phyloP scores from a whole-genome alignment of 2,329 filamentous ascomycete genomes.

The Sarocladium strictum region DNA sequence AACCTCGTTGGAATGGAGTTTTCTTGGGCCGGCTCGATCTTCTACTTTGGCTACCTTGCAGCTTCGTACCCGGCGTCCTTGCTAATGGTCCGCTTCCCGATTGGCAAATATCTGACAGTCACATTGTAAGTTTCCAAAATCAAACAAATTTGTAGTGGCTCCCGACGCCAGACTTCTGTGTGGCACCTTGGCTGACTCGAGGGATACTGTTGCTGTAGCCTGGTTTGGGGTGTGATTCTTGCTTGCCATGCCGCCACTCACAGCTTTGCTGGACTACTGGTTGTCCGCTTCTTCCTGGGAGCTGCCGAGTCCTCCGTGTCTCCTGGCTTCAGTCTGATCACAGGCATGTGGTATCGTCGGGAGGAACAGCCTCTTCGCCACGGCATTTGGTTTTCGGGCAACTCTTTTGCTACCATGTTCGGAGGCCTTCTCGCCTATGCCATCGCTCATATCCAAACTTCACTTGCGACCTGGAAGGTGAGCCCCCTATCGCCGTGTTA shows the following conservation, averaged over 20 bases:
- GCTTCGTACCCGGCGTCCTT: slow-evolving; percentile 9
- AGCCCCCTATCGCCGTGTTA: slow-evolving; percentile 24
- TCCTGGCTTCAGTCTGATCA: slow-evolving; percentile 20
- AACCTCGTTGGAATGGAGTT: background rate
- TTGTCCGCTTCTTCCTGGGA: slow-evolving; percentile 20
- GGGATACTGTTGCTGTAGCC: no score
- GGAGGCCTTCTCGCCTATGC: slow-evolving; percentile 40
- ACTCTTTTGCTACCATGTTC: slow-evolving; percentile 39
- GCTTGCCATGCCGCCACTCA: slow-evolving; percentile 40
- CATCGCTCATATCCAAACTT: slow-evolving; percentile 29
- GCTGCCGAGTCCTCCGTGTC: slow-evolving; percentile 20
- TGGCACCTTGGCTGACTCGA: no score
- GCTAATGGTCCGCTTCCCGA: slow-evolving; percentile 2
- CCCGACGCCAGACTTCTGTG: no score
- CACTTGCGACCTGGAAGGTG: background rate
- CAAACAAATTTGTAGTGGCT: no score
- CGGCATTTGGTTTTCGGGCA: slow-evolving; percentile 25
- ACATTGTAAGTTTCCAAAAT: background rate
- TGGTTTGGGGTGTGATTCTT: slow-evolving; percentile 6
- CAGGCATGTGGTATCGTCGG: slow-evolving; percentile 24
- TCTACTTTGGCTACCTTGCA: slow-evolving; percentile 42
- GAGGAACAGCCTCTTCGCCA: slow-evolving; percentile 22
- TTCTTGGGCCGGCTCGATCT: slow-evolving; percentile 16
- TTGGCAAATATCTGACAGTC: background rate
- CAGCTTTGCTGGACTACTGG: slow-evolving; percentile 24